Evolutionary conservation across 2,329 filamentous ascomycete species (phyloP).

Genomic region (Aureobasidium zeae): DNA sequence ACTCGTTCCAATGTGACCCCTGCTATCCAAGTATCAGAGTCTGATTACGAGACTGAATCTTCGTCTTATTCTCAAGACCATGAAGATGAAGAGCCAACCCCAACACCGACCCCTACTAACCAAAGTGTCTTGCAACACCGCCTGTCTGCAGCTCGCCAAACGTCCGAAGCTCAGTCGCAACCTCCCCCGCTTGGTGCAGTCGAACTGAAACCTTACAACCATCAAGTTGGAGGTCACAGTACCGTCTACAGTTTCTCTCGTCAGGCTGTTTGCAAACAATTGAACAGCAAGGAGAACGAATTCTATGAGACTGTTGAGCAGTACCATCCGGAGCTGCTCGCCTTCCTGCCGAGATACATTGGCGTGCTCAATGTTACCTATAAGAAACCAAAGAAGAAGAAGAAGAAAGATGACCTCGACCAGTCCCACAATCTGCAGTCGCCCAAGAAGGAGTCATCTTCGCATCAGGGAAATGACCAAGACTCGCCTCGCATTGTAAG

Average conservation of each 20-base stretch:
- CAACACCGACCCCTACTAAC: constrained; percentile 36
- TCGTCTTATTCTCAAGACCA: constrained; percentile 29
- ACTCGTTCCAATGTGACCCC: constrained; percentile 21
- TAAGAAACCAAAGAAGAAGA: constrained; percentile 61
- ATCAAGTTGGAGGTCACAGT: constrained; percentile 94
- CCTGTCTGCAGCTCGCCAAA: background rate
- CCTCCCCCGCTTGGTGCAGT: constrained; percentile 71
- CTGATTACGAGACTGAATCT: constrained; percentile 35
- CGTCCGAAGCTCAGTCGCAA: constrained; percentile 24
- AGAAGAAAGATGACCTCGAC: constrained; percentile 23
- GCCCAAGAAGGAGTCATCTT: constrained; percentile 5
- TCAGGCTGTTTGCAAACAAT: constrained; percentile 91
- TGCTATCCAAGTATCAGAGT: constrained; percentile 26
- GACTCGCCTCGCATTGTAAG: constrained; percentile 49
- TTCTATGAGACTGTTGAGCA: constrained; percentile 96
- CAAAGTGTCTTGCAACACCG: constrained; percentile 8
- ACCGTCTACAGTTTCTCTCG: constrained; percentile 94
- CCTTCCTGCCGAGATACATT: constrained; percentile 92
- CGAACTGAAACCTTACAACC: constrained; percentile 90
- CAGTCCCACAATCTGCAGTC: constrained; percentile 7
- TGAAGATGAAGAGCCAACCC: constrained; percentile 44
- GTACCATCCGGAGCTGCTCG: constrained; percentile 78
- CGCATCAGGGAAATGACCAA: constrained; percentile 11
- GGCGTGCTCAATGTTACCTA: constrained; percentile 95
- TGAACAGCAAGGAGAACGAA: constrained; percentile 96